phyloP scores from a whole-genome alignment of 108 stramenopile genomes.

The Conticribra guillardii region DNA sequence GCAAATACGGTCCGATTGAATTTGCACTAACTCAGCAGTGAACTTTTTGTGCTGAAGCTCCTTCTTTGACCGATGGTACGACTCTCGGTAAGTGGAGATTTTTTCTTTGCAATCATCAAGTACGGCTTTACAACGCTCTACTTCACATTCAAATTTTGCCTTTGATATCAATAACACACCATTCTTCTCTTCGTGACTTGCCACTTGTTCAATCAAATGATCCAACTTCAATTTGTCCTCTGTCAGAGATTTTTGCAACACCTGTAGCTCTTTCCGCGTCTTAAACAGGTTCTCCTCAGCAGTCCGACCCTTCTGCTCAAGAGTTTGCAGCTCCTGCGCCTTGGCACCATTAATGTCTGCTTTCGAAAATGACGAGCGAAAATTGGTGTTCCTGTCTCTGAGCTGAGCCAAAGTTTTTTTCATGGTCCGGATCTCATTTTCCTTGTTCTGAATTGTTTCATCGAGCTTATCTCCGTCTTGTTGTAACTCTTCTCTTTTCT shows the following conservation, averaged over 20 bases:
- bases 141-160: slow-evolving; percentile 44
- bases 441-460: slow-evolving; percentile 60
- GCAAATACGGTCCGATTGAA: slow-evolving; percentile 57
- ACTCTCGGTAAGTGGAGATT: slow-evolving; percentile 8
- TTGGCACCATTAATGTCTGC: slow-evolving; percentile 52
- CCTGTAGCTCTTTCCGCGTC: slow-evolving; percentile 72
- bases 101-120: slow-evolving; percentile 36
- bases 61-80: neutral
- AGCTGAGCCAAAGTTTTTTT: slow-evolving; percentile 30
- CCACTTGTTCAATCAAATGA: slow-evolving; percentile 34
- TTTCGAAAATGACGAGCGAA: slow-evolving; percentile 30
- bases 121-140: slow-evolving; percentile 25
- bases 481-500: slow-evolving; percentile 88
- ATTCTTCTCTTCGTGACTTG: slow-evolving; percentile 33
- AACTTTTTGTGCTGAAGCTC: slow-evolving; percentile 64
- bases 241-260: slow-evolving; percentile 18
- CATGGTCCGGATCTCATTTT: slow-evolving; percentile 41
- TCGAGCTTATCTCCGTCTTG: slow-evolving; percentile 84
- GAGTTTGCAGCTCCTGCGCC: slow-evolving; percentile 47
- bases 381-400: slow-evolving; percentile 24
- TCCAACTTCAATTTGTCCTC: slow-evolving; percentile 22
- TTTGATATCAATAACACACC: slow-evolving; percentile 34
- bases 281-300: slow-evolving; percentile 61
- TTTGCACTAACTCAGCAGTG: slow-evolving; percentile 52
- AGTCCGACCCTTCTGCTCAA: slow-evolving; percentile 62